A percentile compares a stretch with the other conserved stretches of the same genome.
Conservation (phyloP, 1,284 basidiomycete genomes). For the Termitomyces sp. region DNA sequence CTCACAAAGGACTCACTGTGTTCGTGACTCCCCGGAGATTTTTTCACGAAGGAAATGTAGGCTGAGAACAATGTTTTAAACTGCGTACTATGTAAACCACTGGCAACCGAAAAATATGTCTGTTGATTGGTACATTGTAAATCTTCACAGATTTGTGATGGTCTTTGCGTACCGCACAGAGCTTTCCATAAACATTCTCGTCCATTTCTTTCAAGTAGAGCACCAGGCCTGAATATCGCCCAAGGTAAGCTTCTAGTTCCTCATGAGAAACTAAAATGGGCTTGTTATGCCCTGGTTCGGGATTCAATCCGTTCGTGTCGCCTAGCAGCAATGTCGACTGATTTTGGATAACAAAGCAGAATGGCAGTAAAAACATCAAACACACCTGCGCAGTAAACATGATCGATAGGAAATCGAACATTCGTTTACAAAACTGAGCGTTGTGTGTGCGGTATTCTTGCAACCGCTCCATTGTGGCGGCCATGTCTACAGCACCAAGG, state of each 20-base stretch:
- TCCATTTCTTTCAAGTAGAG: constrained; percentile 97
- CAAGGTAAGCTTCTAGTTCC: constrained; percentile 77
- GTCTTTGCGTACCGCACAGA: constrained; percentile 69
- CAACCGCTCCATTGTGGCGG: constrained; percentile 88
- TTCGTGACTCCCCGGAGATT: constrained; percentile 60
- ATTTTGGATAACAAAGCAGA: constrained; percentile 4
- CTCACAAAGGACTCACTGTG: constrained; percentile 41
- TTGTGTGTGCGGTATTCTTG: constrained; percentile 88
- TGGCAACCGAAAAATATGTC: constrained; percentile 85
- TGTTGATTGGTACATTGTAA: constrained; percentile 24
- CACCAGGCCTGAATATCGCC: constrained; percentile 85
- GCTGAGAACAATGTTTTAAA: constrained; percentile 68
- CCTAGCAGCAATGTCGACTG: constrained; percentile 66
- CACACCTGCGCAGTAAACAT: constrained; percentile 79
- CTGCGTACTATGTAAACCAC: constrained; percentile 76
- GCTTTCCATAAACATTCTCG: constrained; percentile 73
- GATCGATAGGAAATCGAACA: constrained; percentile 85
- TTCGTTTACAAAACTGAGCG: constrained; percentile 85
- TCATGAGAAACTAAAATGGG: constrained; percentile 59
- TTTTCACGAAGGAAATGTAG: constrained; percentile 62
- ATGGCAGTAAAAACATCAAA: neutral
- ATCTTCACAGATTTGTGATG: neutral
- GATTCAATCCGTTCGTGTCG: constrained; percentile 49
- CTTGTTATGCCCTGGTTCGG: constrained; percentile 36
- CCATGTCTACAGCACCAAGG: constrained; percentile 63